phyloP scores from a whole-genome alignment of 441 rosid species.

The Aleurites moluccanus region DNA sequence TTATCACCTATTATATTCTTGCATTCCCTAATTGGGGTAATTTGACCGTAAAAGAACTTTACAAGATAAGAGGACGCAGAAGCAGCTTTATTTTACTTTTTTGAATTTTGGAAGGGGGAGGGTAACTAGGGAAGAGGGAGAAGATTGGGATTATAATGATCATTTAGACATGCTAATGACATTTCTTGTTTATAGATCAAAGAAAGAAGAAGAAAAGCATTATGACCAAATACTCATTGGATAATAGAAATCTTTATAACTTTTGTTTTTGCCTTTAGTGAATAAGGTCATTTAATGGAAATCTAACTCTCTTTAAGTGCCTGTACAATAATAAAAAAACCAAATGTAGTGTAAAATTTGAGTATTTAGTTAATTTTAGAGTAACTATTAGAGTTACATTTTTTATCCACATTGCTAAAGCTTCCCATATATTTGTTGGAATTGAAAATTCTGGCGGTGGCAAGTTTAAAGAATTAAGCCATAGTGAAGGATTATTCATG shows the following conservation, averaged over 20 bases:
- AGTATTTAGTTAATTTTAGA: not conserved
- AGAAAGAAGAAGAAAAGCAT: not conserved
- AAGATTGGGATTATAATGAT: not conserved
- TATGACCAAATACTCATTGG: not conserved
- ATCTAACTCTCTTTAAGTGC: not conserved
- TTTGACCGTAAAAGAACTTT: slow-evolving; percentile 4
- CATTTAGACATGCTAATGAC: not conserved
- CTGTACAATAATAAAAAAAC: not conserved
- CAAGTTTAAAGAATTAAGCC: not conserved
- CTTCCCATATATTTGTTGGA: not conserved
- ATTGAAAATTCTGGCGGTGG: not conserved
- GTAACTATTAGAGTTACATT: not conserved
- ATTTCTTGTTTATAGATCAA: not conserved
- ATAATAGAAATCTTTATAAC: not conserved
- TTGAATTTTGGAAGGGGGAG: not conserved
- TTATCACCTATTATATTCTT: not conserved
- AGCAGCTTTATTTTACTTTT: not conserved
- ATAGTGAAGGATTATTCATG: slow-evolving; percentile 3
- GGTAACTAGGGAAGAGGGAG: not conserved
- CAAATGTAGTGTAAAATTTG: not conserved
- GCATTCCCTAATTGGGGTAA: not conserved
- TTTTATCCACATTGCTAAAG: not conserved
- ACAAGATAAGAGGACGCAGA: not conserved
- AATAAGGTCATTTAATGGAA: not conserved
- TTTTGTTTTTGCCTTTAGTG: not conserved